Conservation (phyloP, 2,329 filamentous ascomycete species). For the Thermothelomyces thermophilus region DNA sequence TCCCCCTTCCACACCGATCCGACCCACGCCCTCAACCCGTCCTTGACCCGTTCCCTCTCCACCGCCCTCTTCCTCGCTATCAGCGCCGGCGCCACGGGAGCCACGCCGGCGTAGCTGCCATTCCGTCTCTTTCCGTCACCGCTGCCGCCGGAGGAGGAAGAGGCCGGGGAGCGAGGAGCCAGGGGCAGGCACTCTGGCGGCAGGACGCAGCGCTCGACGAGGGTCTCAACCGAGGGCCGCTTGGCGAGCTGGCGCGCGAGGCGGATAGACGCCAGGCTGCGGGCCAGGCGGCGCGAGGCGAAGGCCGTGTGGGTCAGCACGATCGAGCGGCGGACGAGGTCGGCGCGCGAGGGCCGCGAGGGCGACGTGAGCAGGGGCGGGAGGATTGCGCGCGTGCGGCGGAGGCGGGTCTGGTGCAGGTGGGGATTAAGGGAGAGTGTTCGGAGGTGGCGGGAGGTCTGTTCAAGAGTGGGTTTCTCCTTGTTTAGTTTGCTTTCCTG, state of each 20-base stretch:
- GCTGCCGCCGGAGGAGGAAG: not conserved
- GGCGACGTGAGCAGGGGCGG: conserved; percentile 50
- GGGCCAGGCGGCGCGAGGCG: conserved; percentile 56
- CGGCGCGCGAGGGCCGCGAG: conserved; percentile 51
- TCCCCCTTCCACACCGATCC: conserved; percentile 50
- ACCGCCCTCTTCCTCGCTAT: conserved; percentile 57
- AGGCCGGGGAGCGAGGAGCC: not conserved
- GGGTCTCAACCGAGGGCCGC: conserved; percentile 51
- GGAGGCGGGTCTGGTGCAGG: conserved; percentile 56
- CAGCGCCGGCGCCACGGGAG: conserved; percentile 48
- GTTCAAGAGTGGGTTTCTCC: conserved; percentile 9
- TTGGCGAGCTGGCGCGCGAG: conserved; percentile 55
- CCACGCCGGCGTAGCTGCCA: conserved; percentile 27
- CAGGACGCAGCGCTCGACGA: conserved; percentile 59
- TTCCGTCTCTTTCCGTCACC: no score
- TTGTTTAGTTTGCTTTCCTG: not conserved
- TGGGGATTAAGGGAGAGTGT: conserved; percentile 57
- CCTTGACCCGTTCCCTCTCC: conserved; percentile 62
- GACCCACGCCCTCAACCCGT: conserved; percentile 58
- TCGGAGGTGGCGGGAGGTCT: conserved; percentile 59
- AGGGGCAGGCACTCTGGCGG: conserved; percentile 54
- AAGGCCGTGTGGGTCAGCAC: conserved; percentile 61
- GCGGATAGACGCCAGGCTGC: conserved; percentile 58
- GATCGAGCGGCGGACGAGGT: conserved; percentile 58
- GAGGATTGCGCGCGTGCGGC: conserved; percentile 47